Evolutionary conservation across 192 early-diverging fungal species (phyloP).

Genomic region (Coemansia sp.): DNA sequence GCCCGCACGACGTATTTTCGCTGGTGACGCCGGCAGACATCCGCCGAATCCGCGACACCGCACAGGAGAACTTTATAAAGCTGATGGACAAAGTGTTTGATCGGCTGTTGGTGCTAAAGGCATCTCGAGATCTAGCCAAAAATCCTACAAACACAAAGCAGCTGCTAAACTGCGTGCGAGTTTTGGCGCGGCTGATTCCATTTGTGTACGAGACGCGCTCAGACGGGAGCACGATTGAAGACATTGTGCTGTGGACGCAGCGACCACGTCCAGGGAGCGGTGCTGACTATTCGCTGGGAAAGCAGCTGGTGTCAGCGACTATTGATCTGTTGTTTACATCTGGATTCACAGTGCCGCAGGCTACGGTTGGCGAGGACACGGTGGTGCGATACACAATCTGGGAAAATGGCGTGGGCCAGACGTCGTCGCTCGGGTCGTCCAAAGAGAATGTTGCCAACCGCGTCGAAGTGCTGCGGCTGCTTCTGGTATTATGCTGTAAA

Average conservation of each 20-base stretch:
- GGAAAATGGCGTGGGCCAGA: constrained; percentile 76
- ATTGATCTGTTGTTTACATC: constrained; percentile 66
- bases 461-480: constrained; percentile 74
- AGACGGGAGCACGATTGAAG: constrained; percentile 31
- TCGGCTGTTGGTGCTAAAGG: constrained; percentile 55
- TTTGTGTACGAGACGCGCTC: constrained; percentile 71
- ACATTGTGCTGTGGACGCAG: constrained; percentile 50
- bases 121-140: constrained; percentile 55
- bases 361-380: constrained; percentile 48
- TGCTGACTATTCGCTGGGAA: constrained; percentile 50
- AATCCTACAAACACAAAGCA: constrained; percentile 59
- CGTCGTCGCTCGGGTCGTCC: constrained; percentile 64
- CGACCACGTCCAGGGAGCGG: constrained; percentile 46
- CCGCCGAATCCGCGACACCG: constrained; percentile 69
- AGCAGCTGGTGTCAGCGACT: constrained; percentile 55
- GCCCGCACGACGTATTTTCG: constrained; percentile 77
- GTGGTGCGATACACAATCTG: constrained; percentile 69
- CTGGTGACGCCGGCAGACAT: constrained; percentile 83
- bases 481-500: constrained; percentile 75
- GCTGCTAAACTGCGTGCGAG: constrained; percentile 77
- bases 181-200: constrained; percentile 82
- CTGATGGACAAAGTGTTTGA: constrained; percentile 73
- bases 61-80: constrained; percentile 75
- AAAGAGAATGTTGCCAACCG: constrained; percentile 73
- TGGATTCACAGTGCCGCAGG: constrained; percentile 67